phyloP scores from a whole-genome alignment of 2,329 filamentous ascomycete species.

The Hymenoscyphus occultus region DNA sequence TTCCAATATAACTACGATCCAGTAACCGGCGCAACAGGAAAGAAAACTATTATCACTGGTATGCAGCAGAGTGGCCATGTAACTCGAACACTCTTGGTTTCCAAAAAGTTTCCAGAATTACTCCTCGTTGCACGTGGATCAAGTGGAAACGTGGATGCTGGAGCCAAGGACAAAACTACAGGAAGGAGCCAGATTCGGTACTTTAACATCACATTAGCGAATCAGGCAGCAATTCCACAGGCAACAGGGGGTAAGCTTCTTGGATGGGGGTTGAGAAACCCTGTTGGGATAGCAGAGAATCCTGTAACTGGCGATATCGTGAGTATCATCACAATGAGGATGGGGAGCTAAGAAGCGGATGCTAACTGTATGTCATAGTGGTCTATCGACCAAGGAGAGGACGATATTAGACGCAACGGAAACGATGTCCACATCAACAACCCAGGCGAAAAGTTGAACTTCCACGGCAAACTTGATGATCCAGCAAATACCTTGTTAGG shows the following conservation, averaged over 20 bases:
- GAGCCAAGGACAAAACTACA: conserved; percentile 48
- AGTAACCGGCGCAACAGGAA: conserved; percentile 45
- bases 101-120: conserved; percentile 50
- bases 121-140: conserved; percentile 67
- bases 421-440: conserved; percentile 64
- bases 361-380: neutral
- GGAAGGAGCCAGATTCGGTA: conserved; percentile 66
- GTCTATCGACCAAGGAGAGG: conserved; percentile 66
- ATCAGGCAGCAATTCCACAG: conserved; percentile 35
- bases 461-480: conserved; percentile 55
- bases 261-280: conserved; percentile 73
- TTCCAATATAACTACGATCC: conserved; percentile 65
- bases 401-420: conserved; percentile 57
- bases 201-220: conserved; percentile 46
- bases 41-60: conserved; percentile 54
- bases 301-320: conserved; percentile 51
- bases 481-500: conserved; percentile 36
- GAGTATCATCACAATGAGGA: conserved; percentile 28
- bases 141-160: conserved; percentile 57
- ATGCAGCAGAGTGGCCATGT: conserved; percentile 62
- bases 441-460: conserved; percentile 73
- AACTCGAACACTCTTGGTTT: conserved; percentile 65
- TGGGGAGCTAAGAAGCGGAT: neutral
- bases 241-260: conserved; percentile 47
- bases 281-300: conserved; percentile 67